Evolutionary conservation across 345 rosid genomes (phyloP).

Genomic region (Eucalyptus marginata): DNA sequence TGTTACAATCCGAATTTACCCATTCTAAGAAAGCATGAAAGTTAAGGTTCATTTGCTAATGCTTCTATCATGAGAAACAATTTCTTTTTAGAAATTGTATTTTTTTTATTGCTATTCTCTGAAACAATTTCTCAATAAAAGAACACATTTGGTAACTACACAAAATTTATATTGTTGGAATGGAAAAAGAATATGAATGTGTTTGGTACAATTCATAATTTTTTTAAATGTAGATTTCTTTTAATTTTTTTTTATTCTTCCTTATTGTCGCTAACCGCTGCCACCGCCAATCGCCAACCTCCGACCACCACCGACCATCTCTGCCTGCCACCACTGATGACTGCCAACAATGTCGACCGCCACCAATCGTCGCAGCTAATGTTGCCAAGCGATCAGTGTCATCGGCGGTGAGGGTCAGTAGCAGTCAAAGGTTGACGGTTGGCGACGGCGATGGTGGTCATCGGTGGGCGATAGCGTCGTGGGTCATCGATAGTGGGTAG

Average conservation of each 20-base stretch:
- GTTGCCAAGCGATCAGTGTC: rapidly evolving
- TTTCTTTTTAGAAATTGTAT: rapidly evolving
- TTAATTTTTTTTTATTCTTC: no score
- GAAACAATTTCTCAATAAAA: rapidly evolving
- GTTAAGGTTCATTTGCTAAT: rapidly evolving
- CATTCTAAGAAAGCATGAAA: not conserved
- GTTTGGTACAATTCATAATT: rapidly evolving
- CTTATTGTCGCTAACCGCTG: rapidly evolving
- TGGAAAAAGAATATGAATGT: no score
- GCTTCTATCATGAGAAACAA: rapidly evolving
- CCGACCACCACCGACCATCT: rapidly evolving
- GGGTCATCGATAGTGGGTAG: rapidly evolving
- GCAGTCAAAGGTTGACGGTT: rapidly evolving
- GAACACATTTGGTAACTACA: rapidly evolving
- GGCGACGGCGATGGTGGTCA: rapidly evolving
- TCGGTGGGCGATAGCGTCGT: rapidly evolving
- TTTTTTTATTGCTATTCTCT: no score
- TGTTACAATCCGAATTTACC: not conserved
- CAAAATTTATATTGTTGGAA: rapidly evolving
- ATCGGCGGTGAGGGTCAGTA: rapidly evolving
- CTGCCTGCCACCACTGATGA: rapidly evolving
- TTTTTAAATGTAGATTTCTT: no score
- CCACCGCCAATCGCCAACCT: rapidly evolving
- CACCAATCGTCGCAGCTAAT: rapidly evolving
- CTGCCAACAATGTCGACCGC: rapidly evolving